Conservation (phyloP, 805 yeast genomes). For the Candida yuanshanica region DNA sequence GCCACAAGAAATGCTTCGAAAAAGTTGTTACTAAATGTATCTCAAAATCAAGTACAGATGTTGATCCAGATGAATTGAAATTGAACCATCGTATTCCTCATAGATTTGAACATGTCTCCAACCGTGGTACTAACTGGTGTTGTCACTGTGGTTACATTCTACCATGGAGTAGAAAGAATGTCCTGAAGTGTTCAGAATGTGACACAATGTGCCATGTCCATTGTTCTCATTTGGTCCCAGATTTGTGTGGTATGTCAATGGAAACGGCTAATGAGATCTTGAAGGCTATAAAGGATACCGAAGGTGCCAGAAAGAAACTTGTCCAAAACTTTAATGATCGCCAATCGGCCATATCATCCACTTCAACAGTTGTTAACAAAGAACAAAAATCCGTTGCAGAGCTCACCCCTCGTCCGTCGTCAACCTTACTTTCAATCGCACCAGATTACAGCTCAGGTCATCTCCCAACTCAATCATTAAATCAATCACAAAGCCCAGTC, state of each 20-base stretch:
- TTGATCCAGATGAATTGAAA: constrained; percentile 68
- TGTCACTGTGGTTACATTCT: constrained; percentile 97
- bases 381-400: background rate
- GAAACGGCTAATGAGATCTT: constrained; percentile 90
- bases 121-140: constrained; percentile 98
- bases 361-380: constrained; percentile 5
- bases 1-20: constrained; percentile 76
- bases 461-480: constrained; percentile 14
- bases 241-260: constrained; percentile 98
- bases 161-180: constrained; percentile 92
- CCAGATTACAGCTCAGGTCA: constrained; percentile 1
- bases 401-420: constrained; percentile 2
- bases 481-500: constrained; percentile 11
- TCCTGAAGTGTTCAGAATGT: constrained; percentile 89
- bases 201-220: constrained; percentile 91
- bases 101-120: constrained; percentile 85
- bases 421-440: background rate
- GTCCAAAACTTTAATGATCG: constrained; percentile 12
- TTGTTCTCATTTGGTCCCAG: constrained; percentile 94
- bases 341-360: constrained; percentile 11
- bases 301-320: constrained; percentile 29
- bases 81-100: constrained; percentile 96
- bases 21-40: constrained; percentile 82
- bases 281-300: constrained; percentile 74
- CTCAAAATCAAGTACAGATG: constrained; percentile 65